These are phyloP conservation scores for Ascochyta pisi DNA, from an alignment of 2,329 filamentous ascomycete species.

Conservation along the genomic window DNA sequence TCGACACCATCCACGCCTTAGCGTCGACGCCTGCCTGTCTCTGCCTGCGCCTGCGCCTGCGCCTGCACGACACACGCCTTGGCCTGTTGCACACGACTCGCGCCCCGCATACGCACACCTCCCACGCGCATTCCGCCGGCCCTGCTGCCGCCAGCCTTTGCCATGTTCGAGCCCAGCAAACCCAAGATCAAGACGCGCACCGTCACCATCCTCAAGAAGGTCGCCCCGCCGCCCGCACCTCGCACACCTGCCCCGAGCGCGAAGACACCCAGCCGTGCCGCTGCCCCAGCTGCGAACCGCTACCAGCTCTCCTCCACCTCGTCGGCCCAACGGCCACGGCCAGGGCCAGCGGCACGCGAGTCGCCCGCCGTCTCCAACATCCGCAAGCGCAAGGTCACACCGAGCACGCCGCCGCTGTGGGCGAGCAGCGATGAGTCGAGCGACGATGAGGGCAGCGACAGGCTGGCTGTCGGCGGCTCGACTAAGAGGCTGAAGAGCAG, in stretches of 20 bases:
- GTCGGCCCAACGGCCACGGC: slow-evolving; percentile 20
- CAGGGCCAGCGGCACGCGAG: slow-evolving; percentile 24
- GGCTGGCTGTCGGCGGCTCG: slow-evolving; percentile 31
- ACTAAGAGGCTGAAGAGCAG: slow-evolving; percentile 47
- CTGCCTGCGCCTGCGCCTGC: no score
- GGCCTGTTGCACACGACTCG: neutral
- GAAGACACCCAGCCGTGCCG: slow-evolving; percentile 2
- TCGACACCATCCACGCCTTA: no score
- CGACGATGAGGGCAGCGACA: slow-evolving; percentile 38
- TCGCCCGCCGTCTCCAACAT: slow-evolving; percentile 38
- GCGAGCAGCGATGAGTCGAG: slow-evolving; percentile 43
- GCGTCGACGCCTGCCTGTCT: no score
- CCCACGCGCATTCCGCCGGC: neutral
- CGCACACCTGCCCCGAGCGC: slow-evolving; percentile 15
- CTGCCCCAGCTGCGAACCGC: slow-evolving; percentile 35
- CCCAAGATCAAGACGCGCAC: slow-evolving; percentile 45
- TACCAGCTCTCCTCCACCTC: slow-evolving; percentile 35
- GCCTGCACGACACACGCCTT: no score
- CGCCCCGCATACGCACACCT: slow-evolving; percentile 1
- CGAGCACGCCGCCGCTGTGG: slow-evolving; percentile 44
- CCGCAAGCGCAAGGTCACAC: slow-evolving; percentile 44
- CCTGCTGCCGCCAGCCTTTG: neutral
- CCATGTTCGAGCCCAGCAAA: slow-evolving; percentile 41
- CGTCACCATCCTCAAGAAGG: slow-evolving; percentile 40
- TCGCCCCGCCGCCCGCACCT: slow-evolving; percentile 20